These are phyloP conservation scores for Moniliella sp. DNA, from an alignment of 1,284 basidiomycete genomes.

Conservation along the genomic window DNA sequence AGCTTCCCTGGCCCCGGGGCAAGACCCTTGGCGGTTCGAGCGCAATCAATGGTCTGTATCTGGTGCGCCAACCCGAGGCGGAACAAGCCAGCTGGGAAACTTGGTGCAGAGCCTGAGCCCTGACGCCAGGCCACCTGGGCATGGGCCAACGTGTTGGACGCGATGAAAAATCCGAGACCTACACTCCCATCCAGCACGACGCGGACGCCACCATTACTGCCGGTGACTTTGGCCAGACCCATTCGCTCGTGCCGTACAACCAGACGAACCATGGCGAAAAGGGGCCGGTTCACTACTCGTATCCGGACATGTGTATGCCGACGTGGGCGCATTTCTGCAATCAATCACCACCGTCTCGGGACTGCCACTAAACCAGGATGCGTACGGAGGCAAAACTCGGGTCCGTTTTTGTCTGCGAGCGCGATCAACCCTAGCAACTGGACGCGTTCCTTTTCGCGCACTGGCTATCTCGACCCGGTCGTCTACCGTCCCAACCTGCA, in stretches of 20 bases:
- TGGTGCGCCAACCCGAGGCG: constrained; percentile 22
- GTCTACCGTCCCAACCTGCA: constrained; percentile 13
- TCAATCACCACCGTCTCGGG: no score
- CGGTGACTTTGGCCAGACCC: constrained; percentile 3
- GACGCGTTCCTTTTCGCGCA: constrained; percentile 16
- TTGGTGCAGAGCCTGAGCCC: constrained; percentile 8
- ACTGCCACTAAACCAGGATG: constrained; percentile 4
- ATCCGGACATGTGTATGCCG: constrained; percentile 13
- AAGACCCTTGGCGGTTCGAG: constrained; percentile 37
- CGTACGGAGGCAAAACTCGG: constrained; percentile 17
- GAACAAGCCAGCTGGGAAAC: constrained; percentile 14
- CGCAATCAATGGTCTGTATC: constrained; percentile 36
- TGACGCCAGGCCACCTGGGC: no score
- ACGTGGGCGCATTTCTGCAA: no score
- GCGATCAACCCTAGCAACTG: constrained; percentile 14
- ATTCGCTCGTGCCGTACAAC: constrained; percentile 8
- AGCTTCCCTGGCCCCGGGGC: constrained; percentile 35
- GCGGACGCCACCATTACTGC: constrained; percentile 7
- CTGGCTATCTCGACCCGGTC: constrained; percentile 17
- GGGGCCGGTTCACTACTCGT: constrained; percentile 15
- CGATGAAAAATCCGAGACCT: no score
- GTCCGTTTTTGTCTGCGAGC: constrained; percentile 14
- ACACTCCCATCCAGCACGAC: constrained; percentile 13
- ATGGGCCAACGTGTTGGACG: no score
- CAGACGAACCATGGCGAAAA: constrained; percentile 7